Conservation (phyloP, 805 yeast species). For the Ogataea parapolymorpha region DNA sequence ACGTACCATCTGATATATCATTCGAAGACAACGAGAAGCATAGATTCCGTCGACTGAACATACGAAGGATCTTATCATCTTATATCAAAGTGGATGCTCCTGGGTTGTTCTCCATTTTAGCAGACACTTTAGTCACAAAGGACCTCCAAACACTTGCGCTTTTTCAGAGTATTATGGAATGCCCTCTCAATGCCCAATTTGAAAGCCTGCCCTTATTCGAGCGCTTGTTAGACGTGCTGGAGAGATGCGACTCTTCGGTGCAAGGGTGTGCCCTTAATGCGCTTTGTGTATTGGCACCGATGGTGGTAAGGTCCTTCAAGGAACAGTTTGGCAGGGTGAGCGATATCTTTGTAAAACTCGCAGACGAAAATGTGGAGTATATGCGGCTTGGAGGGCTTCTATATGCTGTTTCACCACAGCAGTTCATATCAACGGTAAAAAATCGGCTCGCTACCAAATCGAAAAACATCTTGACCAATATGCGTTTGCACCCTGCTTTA, state of each 20-base stretch:
- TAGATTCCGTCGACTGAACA: slow-evolving; percentile 46
- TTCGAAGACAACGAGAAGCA: slow-evolving; percentile 43
- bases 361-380: neutral
- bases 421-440: no score
- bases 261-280: slow-evolving; percentile 2
- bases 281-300: slow-evolving; percentile 3
- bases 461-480: neutral
- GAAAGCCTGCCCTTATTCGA: slow-evolving; percentile 35
- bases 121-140: slow-evolving; percentile 30
- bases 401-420: neutral
- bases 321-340: neutral
- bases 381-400: slow-evolving; percentile 1
- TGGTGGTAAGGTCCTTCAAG: neutral
- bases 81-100: slow-evolving; percentile 40
- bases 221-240: slow-evolving; percentile 40
- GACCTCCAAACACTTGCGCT: neutral
- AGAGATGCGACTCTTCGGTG: slow-evolving; percentile 2
- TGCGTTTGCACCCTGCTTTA: slow-evolving; percentile 2
- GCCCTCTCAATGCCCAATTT: slow-evolving; percentile 41
- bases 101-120: slow-evolving; percentile 36
- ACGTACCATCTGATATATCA: no score
- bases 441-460: neutral
- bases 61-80: slow-evolving; percentile 37
- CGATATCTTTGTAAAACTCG: neutral
- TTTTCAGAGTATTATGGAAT: neutral